phyloP scores from a whole-genome alignment of 805 yeast species.

The Hanseniaspora mollemarum region DNA sequence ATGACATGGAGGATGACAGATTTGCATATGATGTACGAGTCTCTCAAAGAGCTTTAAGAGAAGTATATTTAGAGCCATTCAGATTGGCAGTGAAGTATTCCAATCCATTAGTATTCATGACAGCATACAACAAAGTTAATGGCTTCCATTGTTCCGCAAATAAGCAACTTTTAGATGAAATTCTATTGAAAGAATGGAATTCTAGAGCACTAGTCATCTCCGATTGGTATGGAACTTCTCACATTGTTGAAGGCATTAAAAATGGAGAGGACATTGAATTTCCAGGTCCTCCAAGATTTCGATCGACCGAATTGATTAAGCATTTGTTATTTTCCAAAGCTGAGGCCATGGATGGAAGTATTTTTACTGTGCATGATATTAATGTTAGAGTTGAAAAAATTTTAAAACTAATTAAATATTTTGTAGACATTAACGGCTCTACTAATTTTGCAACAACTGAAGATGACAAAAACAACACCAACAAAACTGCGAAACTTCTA shows the following conservation, averaged over 20 bases:
- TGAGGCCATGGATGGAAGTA: slow-evolving; percentile 24
- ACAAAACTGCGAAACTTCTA: slow-evolving; percentile 36
- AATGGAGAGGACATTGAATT: slow-evolving; percentile 54
- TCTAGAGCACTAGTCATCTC: slow-evolving; percentile 49
- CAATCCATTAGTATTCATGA: slow-evolving; percentile 47
- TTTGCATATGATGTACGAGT: slow-evolving; percentile 38
- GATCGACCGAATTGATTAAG: slow-evolving; percentile 29
- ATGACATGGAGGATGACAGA: slow-evolving; percentile 51
- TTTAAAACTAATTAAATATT: slow-evolving; percentile 36
- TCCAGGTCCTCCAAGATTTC: slow-evolving; percentile 52
- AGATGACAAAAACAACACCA: slow-evolving; percentile 33
- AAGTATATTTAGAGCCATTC: slow-evolving; percentile 53
- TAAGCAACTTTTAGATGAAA: slow-evolving; percentile 33
- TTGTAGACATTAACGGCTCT: slow-evolving; percentile 22
- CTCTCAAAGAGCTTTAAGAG: slow-evolving; percentile 52
- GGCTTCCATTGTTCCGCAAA: slow-evolving; percentile 47
- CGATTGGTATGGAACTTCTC: slow-evolving; percentile 54
- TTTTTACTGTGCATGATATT: slow-evolving; percentile 25
- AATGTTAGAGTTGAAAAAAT: slow-evolving; percentile 41
- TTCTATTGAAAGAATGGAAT: slow-evolving; percentile 46
- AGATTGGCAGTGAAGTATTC: slow-evolving; percentile 45
- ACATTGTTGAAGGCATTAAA: slow-evolving; percentile 36
- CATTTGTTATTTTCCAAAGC: slow-evolving; percentile 37
- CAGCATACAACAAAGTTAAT: slow-evolving; percentile 51
- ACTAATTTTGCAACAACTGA: slow-evolving; percentile 3